Percentiles rank a stretch among this genome's conserved stretches.
Evolutionary conservation across 768 basidiomycete genomes (phyloP).

Genomic region (Lactarius hengduanensis): DNA sequence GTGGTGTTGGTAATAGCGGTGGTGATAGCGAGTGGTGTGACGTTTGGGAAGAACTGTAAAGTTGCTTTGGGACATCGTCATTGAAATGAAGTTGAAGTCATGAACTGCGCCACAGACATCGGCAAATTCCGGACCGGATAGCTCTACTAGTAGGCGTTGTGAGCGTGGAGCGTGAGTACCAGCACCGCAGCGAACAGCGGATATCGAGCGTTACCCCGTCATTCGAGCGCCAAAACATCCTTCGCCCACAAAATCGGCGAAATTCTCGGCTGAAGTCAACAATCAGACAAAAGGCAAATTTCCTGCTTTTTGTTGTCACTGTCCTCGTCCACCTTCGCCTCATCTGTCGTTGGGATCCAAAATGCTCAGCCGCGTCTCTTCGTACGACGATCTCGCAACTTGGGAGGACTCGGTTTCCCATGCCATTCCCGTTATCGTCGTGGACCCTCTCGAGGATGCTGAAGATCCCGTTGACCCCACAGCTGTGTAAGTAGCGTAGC

Average conservation of each 20-base stretch:
- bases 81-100: too few relatives aligned
- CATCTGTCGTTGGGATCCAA: background rate
- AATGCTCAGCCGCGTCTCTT: conserved; percentile 29
- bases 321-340: background rate
- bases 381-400: conserved; percentile 31
- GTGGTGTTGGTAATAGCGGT: too few relatives aligned
- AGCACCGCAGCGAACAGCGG: background rate
- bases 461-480: conserved; percentile 26
- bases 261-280: background rate
- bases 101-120: background rate
- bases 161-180: background rate
- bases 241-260: background rate
- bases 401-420: conserved; percentile 29
- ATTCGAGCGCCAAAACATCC: background rate
- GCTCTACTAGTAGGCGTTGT: background rate
- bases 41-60: too few relatives aligned
- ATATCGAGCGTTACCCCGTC: background rate
- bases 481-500: conserved; percentile 17
- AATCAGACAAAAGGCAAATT: background rate
- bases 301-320: background rate
- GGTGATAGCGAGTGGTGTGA: too few relatives aligned
- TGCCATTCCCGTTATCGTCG: conserved; percentile 24
- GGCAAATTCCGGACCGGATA: background rate
- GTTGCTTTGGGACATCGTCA: too few relatives aligned
- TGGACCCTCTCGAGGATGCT: conserved; percentile 25